Evolutionary conservation across 441 rosid genomes (phyloP).

Genomic region (Populus hybrid): DNA sequence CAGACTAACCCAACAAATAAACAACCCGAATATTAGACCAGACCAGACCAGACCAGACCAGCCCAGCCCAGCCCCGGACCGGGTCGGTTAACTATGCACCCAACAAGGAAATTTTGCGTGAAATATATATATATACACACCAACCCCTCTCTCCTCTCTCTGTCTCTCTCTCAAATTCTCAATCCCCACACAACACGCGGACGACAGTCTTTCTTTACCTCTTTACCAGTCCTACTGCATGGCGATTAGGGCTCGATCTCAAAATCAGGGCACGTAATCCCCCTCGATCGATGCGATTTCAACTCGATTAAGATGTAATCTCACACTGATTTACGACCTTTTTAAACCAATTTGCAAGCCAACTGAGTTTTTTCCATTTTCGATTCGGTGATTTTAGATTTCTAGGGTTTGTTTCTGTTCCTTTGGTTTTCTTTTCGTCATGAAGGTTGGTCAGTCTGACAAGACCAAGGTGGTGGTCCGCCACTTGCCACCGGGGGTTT

Average conservation of each 20-base stretch:
- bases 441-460: constrained; percentile 54
- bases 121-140: too few species aligned
- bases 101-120: background rate
- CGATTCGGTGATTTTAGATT: constrained; percentile 8
- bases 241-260: constrained; percentile 33
- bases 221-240: constrained; percentile 15
- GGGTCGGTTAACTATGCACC: background rate
- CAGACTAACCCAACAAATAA: too few species aligned
- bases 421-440: constrained; percentile 11
- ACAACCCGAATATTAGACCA: background rate
- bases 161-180: background rate
- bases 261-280: constrained; percentile 25
- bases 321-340: constrained; percentile 13
- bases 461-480: constrained; percentile 80
- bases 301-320: constrained; percentile 43
- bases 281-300: constrained; percentile 17
- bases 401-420: constrained; percentile 14
- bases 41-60: too few species aligned
- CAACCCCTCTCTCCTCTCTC: background rate
- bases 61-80: background rate
- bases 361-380: background rate
- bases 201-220: background rate
- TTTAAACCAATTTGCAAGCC: background rate
- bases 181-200: too few species aligned
- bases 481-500: constrained; percentile 65